Evolutionary conservation across 192 early-diverging fungal genomes (phyloP), one percentile per base, ranked within the genome.

Genomic region (Coemansia nantahalensis): DNA sequence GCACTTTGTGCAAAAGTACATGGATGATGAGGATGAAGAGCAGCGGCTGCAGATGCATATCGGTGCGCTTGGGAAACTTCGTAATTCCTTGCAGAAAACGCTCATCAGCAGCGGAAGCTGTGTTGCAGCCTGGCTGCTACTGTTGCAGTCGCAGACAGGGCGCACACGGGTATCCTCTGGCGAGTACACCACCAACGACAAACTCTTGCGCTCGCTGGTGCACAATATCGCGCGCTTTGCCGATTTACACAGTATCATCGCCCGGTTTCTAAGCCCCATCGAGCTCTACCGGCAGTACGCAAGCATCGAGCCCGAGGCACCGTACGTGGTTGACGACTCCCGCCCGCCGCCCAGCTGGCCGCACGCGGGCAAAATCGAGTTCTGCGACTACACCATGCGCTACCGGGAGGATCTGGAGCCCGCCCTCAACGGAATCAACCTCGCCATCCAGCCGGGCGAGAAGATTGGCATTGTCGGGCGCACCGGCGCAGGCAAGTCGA

Each of bases 401-500:
- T 89, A 87, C 51, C 85, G 80, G 16, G 59, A 56, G 24, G 78
- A 71, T 1, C 26, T 78, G 32, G 54, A 52, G 33, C 40, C 54
- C 2, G 76, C 73, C 17, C 54, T 87, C 3, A 53, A 61, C 0
- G 48, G 49, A 14, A 37, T 78, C 2, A 63, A 39, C 26, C 26
- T 80, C 39, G 42, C 43, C 5, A 67, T 65, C 16, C 23, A 42
- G 6, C 56, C 68, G 10, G 65, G 72, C 18, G 80, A 84, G 52
- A 84, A 84, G 44, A 67, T 86, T 48, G 84, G 84, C 22, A 75
- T 86, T 18, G 84, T 86, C 8, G 84, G 84, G 3, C 73, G 83
- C 5, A 83, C 82, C 0, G 94, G 91, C 26, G 90, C 89, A 13
- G 89, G 89, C 17, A 93, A 92, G 54, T 82, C 83, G 3, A 81